Conservation (phyloP, 345 rosid species). For the Eutrema yunnanense region DNA sequence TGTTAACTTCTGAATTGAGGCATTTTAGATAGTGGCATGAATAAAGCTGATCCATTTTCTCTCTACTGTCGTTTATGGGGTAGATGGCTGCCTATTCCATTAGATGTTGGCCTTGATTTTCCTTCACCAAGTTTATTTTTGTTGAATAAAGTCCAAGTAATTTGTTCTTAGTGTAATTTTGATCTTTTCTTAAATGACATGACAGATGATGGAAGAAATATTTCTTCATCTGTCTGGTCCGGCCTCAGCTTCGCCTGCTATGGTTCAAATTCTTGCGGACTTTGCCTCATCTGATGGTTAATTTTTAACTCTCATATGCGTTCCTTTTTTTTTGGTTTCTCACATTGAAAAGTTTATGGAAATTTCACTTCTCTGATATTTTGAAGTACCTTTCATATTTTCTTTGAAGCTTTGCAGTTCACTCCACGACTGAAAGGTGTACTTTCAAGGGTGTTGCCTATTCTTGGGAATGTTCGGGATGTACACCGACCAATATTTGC, state of each 20-base stretch:
- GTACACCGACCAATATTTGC: constrained; percentile 86
- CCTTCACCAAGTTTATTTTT: background rate
- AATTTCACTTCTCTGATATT: constrained; percentile 27
- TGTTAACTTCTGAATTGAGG: constrained; percentile 1
- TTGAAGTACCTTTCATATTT: constrained; percentile 32
- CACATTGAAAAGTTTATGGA: constrained; percentile 1
- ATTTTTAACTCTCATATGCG: constrained; percentile 23
- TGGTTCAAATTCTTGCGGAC: constrained; percentile 97
- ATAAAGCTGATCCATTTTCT: background rate
- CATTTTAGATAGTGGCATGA: background rate
- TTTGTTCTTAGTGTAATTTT: constrained; percentile 8
- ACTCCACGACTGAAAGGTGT: constrained; percentile 88
- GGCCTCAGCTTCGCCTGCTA: constrained; percentile 74
- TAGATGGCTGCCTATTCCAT: background rate
- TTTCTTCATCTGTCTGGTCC: constrained; percentile 71
- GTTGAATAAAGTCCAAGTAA: background rate
- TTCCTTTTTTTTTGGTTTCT: constrained; percentile 8
- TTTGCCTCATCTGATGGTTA: constrained; percentile 95
- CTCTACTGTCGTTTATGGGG: constrained; percentile 2
- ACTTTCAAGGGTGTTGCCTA: constrained; percentile 76
- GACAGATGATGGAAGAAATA: constrained; percentile 97
- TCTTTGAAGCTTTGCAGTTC: constrained; percentile 85
- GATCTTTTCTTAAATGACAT: constrained; percentile 8
- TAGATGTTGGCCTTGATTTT: background rate
- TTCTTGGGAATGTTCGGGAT: constrained; percentile 91